Evolutionary conservation across 1,284 basidiomycete genomes (phyloP), one percentile per base, ranked within the genome.

Genomic region (Pseudozyma sp.): DNA sequence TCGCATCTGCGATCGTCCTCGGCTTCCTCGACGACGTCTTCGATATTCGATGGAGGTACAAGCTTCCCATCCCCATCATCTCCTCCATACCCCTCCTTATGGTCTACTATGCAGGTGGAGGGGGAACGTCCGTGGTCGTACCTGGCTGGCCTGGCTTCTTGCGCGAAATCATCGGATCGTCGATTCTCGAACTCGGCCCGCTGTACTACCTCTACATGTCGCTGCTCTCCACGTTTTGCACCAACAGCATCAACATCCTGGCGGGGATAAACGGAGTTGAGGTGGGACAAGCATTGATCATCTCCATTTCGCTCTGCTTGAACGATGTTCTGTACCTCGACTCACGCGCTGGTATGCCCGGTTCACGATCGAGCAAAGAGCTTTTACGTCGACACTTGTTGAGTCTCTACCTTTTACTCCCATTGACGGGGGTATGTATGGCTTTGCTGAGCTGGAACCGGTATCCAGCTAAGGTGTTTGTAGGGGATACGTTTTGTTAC

Each of bases 161-260:
- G 21, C 68, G 86, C 31, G 25, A 21, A 1, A 54, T 80, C 12
- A 59, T 87, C 8, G 74, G 93, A 21, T 92, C 92, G 1, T 89
- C 89, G 1, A 87, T 97, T 3, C 85, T 99, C n/a, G 92, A 98
- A 71, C 89, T 99, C 94, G 95, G 95, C 2, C 93, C 93, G 0
- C 86, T 98, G 14, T 99, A 99, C 86, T 99, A 99, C 85, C 73
- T 96, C 51, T 99, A 98, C 87, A 97, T 99, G 91, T 90, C 93
- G 7, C 87, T 98, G 39, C 88, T 99, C 10, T 97, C 95, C 14
- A 99, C 94, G 0, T 99, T 99, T 85, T 91, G 94, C 65, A 98
- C 95, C 13, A 99, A 99, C 86, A 93, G 92, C 85, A 97, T 99
- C 89, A 99, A 99, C 86, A 99, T 99, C 78, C 90, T 99, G 9